Evolutionary conservation across 345 rosid species (phyloP), one percentile per base, ranked within the genome.

Genomic region (Euphorbia lathyris): DNA sequence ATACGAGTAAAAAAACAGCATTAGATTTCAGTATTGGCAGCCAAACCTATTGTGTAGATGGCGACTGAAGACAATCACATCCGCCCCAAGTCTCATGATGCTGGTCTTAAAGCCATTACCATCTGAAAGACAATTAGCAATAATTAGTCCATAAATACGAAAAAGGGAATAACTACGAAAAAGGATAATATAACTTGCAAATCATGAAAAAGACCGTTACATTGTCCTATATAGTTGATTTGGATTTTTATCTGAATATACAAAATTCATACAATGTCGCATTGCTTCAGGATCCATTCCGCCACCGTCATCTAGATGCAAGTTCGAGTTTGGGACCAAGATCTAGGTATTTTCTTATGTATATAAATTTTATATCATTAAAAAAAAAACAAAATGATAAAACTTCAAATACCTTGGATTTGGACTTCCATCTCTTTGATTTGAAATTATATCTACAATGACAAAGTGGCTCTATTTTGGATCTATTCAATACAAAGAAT

Each of bases 61-160:
- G 72, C 97, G 86, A 81, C 91, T 94, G 86, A 94, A 90, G 73
- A 94, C 95, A 42, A 94, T 81, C 62, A 87, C 98, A 80, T 91
- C 98, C 58, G 93, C 97, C 74, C 98, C 97, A 73, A 94, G 96
- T 80, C 98, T 86, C 96, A 90, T 91, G 68, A 96, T 82, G 82
- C 98, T 88, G 14, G 98, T 94, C 89, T 94, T 94, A 85, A 91
- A 94, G 77, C 98, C 97, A 82, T 94, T 94, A 14, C 97, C 98
- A 86, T 94, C 98, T 91, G 83, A 66, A 87, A 81, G 76, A 68
- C 68, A n/a, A n/a, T n/a, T n/a, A n/a, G n/a, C 73, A 84, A 32
- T 78, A 68, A 30, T 74, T 67, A 75, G 63, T 69, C 65, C 64
- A 48, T 55, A 67, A 83, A 66, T n/a, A n/a, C n/a, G n/a, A n/a